Conservation (phyloP, 2,329 filamentous ascomycete species). For the Alternaria panax region DNA sequence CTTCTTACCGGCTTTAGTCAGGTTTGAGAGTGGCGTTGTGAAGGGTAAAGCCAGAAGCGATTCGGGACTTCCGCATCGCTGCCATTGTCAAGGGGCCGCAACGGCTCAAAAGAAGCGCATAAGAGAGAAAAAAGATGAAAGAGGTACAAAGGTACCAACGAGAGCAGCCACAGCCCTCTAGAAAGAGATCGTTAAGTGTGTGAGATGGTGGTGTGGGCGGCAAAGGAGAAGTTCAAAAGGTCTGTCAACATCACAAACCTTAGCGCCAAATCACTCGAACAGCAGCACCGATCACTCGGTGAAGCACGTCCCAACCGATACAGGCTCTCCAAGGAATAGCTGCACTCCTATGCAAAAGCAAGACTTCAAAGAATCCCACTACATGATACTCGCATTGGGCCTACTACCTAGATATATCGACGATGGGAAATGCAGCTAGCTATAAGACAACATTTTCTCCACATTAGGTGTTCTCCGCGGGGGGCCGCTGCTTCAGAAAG, state of each 20-base stretch:
- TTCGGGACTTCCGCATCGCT: not conserved
- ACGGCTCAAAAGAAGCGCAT: not conserved
- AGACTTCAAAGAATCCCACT: not conserved
- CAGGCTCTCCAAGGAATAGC: not conserved
- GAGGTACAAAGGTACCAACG: not conserved
- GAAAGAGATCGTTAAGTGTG: not conserved
- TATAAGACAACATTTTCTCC: not conserved
- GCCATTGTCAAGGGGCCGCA: not conserved
- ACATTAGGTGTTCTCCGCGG: not conserved
- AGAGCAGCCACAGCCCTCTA: not conserved
- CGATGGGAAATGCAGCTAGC: not conserved
- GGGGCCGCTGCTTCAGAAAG: not conserved
- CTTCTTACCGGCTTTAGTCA: not conserved
- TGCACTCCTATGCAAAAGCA: not conserved
- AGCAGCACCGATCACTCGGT: not conserved
- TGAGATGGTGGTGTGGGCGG: constrained; percentile 6
- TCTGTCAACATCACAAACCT: constrained; percentile 1
- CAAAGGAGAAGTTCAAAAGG: not conserved
- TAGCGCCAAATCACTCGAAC: not conserved
- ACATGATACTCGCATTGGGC: not conserved
- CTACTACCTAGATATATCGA: not conserved
- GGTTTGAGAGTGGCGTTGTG: not conserved
- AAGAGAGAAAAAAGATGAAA: not conserved
- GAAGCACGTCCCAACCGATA: not conserved
- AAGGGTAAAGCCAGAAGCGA: not conserved